Base-by-base conservation (phyloP, 768 basidiomycete species). In the Clitopilus passeckerianus region DNA sequence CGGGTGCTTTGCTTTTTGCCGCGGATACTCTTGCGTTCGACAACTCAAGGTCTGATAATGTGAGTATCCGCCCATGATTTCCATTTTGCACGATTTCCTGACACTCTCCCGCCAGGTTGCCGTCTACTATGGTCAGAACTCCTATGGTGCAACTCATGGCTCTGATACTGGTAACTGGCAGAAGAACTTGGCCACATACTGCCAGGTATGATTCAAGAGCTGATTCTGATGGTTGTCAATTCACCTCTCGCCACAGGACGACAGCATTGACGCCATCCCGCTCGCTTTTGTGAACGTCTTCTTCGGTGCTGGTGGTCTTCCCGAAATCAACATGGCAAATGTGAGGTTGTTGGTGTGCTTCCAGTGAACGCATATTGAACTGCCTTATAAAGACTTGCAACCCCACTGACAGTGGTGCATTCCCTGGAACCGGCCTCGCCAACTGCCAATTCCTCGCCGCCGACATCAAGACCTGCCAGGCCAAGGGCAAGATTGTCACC, bases 231-330 rank as follows among this genome's bases (percentile, higher is more conserved):
- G 20, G n/a, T 18, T 22, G 27, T 27, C 35, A 24, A 9, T 46
- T 33, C 7, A 20, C 14, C 24, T 43, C 6, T 50, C 46, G 9
- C 9, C 23, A n/a, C 64, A 85, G 80, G 87, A 88, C 65, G 68
- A 78, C 66, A 71, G 78, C 4, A 81, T 88, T 52, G 77, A 89
- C 63, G 80, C 74, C 37, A 73, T 89, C 53, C 87, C 86, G 0
- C 59, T 89, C 50, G 86, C 86, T 1, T 89, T 87, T 68, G 61
- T 89, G 34, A 72, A 81, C 62, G 76, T 80, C 53, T 87, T 84
- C 72, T 87, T 82, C 70, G 80, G 80, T 16, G 74, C 77, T 9
- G 87, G 83, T 7, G 81, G 80, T 57, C 66, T 81, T 7, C 87
- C 87, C 2, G 78, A 81, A 9, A 75, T 89, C 60, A 75, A 89